phyloP scores from a whole-genome alignment of 148 eudicot species.

The Heliamphora exappendiculata region DNA sequence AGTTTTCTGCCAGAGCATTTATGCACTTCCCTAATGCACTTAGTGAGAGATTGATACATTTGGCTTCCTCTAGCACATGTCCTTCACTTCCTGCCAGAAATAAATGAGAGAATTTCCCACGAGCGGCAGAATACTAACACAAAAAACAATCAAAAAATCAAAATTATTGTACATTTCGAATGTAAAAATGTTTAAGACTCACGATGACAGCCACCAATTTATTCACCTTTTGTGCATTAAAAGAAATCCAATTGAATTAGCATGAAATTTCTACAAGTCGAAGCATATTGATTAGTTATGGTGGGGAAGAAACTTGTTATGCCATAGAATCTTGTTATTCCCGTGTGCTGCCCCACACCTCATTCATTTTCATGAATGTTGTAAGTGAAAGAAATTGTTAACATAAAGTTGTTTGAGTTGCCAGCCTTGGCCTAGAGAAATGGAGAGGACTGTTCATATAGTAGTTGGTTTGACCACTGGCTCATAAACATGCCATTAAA shows the following conservation, averaged over 20 bases:
- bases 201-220: background rate
- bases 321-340: no score
- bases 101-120: background rate
- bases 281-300: slow-evolving; percentile 3
- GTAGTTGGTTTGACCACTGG: no score
- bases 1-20: slow-evolving; percentile 98
- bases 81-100: slow-evolving; percentile 90
- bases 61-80: slow-evolving; percentile 93
- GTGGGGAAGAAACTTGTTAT: no score
- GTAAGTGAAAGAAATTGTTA: no score
- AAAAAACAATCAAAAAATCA: background rate
- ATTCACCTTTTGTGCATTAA: background rate
- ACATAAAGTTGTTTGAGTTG: no score
- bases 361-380: no score
- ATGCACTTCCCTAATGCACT: slow-evolving; percentile 98
- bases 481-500: no score
- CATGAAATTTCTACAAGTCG: background rate
- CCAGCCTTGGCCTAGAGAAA: no score
- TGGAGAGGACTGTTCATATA: no score
- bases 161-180: background rate
- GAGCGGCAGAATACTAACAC: background rate
- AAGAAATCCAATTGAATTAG: background rate
- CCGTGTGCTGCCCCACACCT: no score
- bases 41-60: slow-evolving; percentile 93
- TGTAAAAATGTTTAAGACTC: background rate